Evolutionary conservation across 805 yeast genomes (phyloP), one percentile per base, ranked within the genome.

Genomic region (Blastobotrys robertii): DNA sequence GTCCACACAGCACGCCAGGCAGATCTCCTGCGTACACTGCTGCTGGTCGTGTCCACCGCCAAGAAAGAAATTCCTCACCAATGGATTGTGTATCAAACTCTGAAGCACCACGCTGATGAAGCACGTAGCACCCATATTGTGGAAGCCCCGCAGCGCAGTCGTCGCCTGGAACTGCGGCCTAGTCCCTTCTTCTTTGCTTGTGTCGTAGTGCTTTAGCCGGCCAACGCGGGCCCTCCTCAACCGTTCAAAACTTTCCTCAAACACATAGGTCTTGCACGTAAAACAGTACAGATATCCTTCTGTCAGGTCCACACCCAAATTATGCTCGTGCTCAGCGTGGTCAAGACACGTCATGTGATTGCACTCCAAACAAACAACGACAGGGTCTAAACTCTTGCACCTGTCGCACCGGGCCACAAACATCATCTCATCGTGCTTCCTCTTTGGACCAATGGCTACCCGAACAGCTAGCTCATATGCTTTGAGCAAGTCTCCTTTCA

Each of bases 71-170:
- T 79, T 75, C 45, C 90, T 74, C 35, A 92, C 73, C 45, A 85
- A 70, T 5, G 98, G 97, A 57, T 92, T 92, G 60, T 92, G 98
- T 35, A 92, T 68, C 41, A 90, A 64, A 0, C 94, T 77, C 65
- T 92, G 99, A 34, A 92, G 63, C n/a, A 88, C 77, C 31, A 90
- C 82, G 52, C 95, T 84, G 85, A 92, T 90, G 65, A 86, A 92
- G 66, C 99, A 92, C 0, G 98, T 92, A 0, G 98, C 84, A 0
- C 99, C 99, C 79, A 90, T 77, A 60, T 90, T 90, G 41, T 86
- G 79, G 52, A 92, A 76, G 2, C 98, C 98, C 41, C 83, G 73
- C 14, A 92, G 66, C 0, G 97, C 97, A n/a, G 79, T 73, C 4
- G 76, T 68, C 1, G 88, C 81, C 41, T 72, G 72, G 52, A 56